A percentile compares a stretch with the other conserved stretches of the same genome.
These are phyloP conservation scores for Chondrus crispus DNA, from an alignment of 23 red algal genomes.

Conservation along the genomic window DNA sequence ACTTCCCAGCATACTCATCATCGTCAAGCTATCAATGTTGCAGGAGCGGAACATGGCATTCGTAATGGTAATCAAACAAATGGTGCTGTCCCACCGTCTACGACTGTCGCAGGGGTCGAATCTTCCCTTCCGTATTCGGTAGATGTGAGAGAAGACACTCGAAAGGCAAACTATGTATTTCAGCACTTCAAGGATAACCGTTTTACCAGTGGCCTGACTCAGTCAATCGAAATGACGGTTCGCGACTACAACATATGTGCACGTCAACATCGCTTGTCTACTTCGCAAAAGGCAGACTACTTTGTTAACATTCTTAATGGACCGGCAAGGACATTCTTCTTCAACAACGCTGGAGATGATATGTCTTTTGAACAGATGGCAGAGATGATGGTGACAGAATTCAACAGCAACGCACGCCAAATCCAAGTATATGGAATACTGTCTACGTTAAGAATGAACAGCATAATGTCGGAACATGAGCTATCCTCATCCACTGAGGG, in stretches of 20 bases:
- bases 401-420: slow-evolving; percentile 39
- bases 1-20: too few species aligned
- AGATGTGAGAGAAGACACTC: slow-evolving; percentile 21
- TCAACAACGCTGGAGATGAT: background rate
- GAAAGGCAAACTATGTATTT: slow-evolving; percentile 27
- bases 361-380: slow-evolving; percentile 7
- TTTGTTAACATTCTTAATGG: slow-evolving; percentile 30
- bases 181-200: background rate
- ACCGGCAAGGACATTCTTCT: slow-evolving; percentile 18
- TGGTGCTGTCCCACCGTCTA: too few species aligned
- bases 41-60: too few species aligned
- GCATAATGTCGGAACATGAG: slow-evolving; percentile 40
- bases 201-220: background rate
- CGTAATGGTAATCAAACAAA: too few species aligned
- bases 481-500: background rate
- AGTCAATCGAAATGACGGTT: background rate
- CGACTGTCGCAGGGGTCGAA: too few species aligned
- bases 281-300: background rate
- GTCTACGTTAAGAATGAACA: slow-evolving; percentile 8
- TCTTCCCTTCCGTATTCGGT: too few species aligned
- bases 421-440: slow-evolving; percentile 20
- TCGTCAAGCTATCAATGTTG: too few species aligned
- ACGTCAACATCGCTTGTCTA: background rate
- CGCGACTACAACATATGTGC: background rate
- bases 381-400: slow-evolving; percentile 3